A percentile compares a stretch with the other conserved stretches of the same genome.
These are phyloP conservation scores for Brassica carinata DNA, from an alignment of 345 rosid genomes.

Conservation along the genomic window DNA sequence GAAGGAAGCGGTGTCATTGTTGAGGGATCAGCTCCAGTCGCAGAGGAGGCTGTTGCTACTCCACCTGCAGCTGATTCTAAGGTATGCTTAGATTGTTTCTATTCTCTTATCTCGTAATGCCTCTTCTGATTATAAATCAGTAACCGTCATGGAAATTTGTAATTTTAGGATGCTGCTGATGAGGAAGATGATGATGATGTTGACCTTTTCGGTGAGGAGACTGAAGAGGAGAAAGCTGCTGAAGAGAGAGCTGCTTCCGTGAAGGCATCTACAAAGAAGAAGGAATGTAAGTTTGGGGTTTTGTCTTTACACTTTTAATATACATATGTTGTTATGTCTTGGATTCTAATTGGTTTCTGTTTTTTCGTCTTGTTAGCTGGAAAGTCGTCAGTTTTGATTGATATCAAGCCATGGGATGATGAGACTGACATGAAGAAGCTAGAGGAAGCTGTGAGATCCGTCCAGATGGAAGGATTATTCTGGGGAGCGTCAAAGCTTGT, in stretches of 20 bases:
- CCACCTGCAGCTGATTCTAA: slow-evolving; percentile 76
- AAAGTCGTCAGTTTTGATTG: slow-evolving; percentile 74
- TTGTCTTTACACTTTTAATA: background rate
- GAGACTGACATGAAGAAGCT: slow-evolving; percentile 89
- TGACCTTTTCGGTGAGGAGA: slow-evolving; percentile 84
- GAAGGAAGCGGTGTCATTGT: slow-evolving; percentile 85
- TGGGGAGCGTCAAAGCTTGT: slow-evolving; percentile 92
- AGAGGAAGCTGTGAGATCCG: slow-evolving; percentile 71
- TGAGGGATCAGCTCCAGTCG: slow-evolving; percentile 57
- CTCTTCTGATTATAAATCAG: background rate
- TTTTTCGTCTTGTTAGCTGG: slow-evolving; percentile 49
- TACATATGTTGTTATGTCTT: background rate
- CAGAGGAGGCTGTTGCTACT: slow-evolving; percentile 66
- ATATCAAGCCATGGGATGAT: slow-evolving; percentile 86
- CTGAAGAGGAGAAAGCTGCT: slow-evolving; percentile 86
- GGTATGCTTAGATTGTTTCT: slow-evolving; percentile 38
- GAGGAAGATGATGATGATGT: slow-evolving; percentile 62
- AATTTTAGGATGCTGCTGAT: slow-evolving; percentile 51
- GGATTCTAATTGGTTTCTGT: background rate
- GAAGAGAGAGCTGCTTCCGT: slow-evolving; percentile 78
- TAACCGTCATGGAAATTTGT: background rate
- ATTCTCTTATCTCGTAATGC: background rate
- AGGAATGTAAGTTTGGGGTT: slow-evolving; percentile 37
- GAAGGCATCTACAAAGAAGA: slow-evolving; percentile 73
- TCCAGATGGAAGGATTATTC: slow-evolving; percentile 62